These are phyloP conservation scores for Rhynchospora pubera DNA, from an alignment of 176 grass and related monocot species.

Conservation along the genomic window DNA sequence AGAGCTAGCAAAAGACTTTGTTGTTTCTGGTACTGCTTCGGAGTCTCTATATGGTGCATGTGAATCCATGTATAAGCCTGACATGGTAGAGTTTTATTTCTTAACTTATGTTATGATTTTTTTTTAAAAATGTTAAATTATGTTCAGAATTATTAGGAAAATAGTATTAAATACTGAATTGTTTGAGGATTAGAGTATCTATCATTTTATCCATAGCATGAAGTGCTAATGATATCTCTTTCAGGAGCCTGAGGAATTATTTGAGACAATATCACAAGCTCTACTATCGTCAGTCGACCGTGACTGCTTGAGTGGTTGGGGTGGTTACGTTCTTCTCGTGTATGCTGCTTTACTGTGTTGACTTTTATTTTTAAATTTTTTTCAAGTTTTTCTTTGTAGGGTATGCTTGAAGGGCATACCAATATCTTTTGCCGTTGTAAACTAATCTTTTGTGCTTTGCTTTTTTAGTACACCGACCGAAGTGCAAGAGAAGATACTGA, in stretches of 20 bases:
- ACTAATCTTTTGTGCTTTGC: background rate
- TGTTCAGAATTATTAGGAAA: background rate
- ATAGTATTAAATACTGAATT: background rate
- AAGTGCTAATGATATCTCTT: slow-evolving; percentile 14
- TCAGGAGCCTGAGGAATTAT: slow-evolving; percentile 85
- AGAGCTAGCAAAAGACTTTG: slow-evolving; percentile 94
- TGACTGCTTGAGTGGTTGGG: slow-evolving; percentile 88
- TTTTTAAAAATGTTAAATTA: background rate
- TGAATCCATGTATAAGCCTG: slow-evolving; percentile 95
- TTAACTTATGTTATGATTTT: background rate
- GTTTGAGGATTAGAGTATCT: background rate
- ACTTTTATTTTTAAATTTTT: background rate
- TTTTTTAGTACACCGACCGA: slow-evolving; percentile 69
- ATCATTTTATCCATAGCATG: background rate
- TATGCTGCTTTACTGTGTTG: slow-evolving; percentile 36
- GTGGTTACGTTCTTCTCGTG: slow-evolving; percentile 83
- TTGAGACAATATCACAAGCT: slow-evolving; percentile 95
- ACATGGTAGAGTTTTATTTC: slow-evolving; percentile 60
- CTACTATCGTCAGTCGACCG: slow-evolving; percentile 68
- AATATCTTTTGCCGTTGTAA: background rate
- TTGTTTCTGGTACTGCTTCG: slow-evolving; percentile 81
- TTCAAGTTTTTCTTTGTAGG: no score
- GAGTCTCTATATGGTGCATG: slow-evolving; percentile 91
- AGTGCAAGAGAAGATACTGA: slow-evolving; percentile 73
- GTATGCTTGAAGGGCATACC: background rate